Evolutionary conservation across 2,329 filamentous ascomycete genomes (phyloP).

Genomic region (Cladosporium sp.): DNA sequence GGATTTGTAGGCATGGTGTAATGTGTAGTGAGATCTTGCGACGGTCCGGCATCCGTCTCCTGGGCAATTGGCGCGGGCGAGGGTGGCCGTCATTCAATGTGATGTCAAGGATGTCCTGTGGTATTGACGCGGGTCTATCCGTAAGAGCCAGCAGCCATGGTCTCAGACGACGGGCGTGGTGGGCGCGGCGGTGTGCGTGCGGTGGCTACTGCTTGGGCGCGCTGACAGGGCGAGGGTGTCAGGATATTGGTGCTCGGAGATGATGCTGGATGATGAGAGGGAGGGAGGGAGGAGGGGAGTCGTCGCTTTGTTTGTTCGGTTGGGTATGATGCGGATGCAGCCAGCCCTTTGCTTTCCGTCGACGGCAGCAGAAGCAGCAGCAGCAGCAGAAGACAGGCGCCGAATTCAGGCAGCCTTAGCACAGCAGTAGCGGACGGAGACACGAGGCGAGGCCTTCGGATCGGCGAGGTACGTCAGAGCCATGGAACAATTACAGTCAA

Average conservation of each 20-base stretch:
- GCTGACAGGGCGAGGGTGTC: not conserved
- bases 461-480: not conserved
- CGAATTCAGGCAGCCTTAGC: slow-evolving; percentile 3
- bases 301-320: slow-evolving; percentile 14
- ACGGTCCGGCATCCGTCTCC: not conserved
- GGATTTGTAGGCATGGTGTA: slow-evolving; percentile 9
- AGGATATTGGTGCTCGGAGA: slow-evolving; percentile 9
- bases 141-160: slow-evolving; percentile 14
- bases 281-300: not conserved
- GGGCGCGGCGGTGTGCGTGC: slow-evolving; percentile 16
- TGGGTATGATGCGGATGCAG: not conserved
- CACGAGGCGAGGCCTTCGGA: not conserved
- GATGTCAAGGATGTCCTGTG: slow-evolving; percentile 15
- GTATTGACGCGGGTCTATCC: slow-evolving; percentile 15
- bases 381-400: not conserved
- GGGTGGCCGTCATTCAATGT: slow-evolving; percentile 9
- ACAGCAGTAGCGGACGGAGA: not conserved
- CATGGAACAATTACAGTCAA: not conserved
- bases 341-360: not conserved
- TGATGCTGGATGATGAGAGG: not conserved
- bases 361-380: not conserved
- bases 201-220: slow-evolving; percentile 4
- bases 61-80: slow-evolving; percentile 11
- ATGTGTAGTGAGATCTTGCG: slow-evolving; percentile 9
- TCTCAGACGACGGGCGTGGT: slow-evolving; percentile 20